phyloP scores from a whole-genome alignment of 2,329 filamentous ascomycete genomes.

The Allantophomopsis cytisporea region DNA sequence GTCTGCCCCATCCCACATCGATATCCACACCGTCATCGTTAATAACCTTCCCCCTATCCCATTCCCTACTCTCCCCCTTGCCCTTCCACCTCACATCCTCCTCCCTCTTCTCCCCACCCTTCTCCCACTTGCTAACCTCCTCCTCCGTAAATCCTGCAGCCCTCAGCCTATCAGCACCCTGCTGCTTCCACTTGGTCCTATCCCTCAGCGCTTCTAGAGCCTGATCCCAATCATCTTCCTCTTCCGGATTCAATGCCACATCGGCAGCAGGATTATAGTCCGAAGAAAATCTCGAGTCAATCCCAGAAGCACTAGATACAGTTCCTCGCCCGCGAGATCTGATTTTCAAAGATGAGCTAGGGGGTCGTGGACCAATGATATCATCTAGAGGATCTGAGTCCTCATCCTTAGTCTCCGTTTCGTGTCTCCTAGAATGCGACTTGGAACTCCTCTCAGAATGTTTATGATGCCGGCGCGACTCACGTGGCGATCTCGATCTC shows the following conservation, averaged over 20 bases:
- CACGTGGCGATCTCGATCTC: slow-evolving; percentile 9
- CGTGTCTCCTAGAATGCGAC: not conserved
- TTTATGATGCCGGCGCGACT: not conserved
- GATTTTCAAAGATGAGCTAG: slow-evolving; percentile 17
- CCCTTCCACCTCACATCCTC: slow-evolving; percentile 60
- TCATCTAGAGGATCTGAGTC: slow-evolving; percentile 63
- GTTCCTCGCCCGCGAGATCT: slow-evolving; percentile 58
- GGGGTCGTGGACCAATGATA: slow-evolving; percentile 62
- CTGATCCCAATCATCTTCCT: slow-evolving; percentile 62
- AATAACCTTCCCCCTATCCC: slow-evolving; percentile 51
- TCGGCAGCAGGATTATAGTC: slow-evolving; percentile 46
- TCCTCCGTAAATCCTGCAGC: slow-evolving; percentile 68
- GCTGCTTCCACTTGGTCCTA: slow-evolving; percentile 62
- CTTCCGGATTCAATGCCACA: slow-evolving; percentile 33
- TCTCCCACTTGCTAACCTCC: slow-evolving; percentile 61
- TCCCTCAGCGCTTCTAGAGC: slow-evolving; percentile 68
- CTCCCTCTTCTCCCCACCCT: slow-evolving; percentile 41
- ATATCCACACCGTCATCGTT: slow-evolving; percentile 36
- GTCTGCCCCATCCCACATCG: slow-evolving; percentile 12
- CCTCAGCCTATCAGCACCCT: slow-evolving; percentile 62
- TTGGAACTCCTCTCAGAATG: too few species aligned
- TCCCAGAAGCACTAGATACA: slow-evolving; percentile 44
- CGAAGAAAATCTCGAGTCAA: slow-evolving; percentile 69
- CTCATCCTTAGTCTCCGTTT: slow-evolving; percentile 11
- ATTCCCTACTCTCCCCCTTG: slow-evolving; percentile 35